phyloP scores from a whole-genome alignment of 129 eudicot genomes.

The Lactuca sativa region DNA sequence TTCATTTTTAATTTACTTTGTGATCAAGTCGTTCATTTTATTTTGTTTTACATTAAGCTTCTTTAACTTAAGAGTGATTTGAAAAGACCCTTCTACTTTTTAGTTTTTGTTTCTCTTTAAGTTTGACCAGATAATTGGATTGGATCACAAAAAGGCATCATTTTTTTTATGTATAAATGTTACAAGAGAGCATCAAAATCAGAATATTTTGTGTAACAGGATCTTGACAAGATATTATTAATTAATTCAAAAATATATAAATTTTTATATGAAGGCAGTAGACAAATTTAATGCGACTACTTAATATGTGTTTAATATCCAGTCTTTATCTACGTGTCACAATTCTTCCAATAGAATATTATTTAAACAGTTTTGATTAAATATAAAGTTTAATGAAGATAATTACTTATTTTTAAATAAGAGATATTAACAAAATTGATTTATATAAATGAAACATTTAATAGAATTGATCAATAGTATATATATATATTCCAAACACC shows the following conservation, averaged over 20 bases:
- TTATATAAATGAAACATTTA: too few species aligned
- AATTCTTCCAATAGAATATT: not conserved
- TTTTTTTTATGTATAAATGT: not conserved
- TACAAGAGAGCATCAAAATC: conserved; percentile 15
- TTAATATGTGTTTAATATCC: not conserved
- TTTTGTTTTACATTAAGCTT: not conserved
- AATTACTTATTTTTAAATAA: not conserved
- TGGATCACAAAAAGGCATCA: conserved; percentile 18
- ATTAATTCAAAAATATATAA: not conserved
- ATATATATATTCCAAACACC: too few species aligned
- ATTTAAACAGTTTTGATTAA: not conserved
- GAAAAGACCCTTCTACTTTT: not conserved
- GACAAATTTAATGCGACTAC: conserved; percentile 6
- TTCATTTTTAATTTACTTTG: not conserved
- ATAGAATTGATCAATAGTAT: too few species aligned
- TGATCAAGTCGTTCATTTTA: too few species aligned
- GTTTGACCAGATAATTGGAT: conserved; percentile 13
- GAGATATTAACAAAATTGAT: too few species aligned
- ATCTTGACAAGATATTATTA: conserved; percentile 21
- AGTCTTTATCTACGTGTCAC: not conserved
- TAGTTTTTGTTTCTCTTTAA: not conserved
- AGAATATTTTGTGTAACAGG: conserved; percentile 17
- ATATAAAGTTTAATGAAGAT: not conserved
- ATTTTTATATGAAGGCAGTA: not conserved
- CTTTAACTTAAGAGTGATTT: not conserved